Base-by-base conservation (phyloP, 139 green algal species). In the Edaphochlamys debaryana region DNA sequence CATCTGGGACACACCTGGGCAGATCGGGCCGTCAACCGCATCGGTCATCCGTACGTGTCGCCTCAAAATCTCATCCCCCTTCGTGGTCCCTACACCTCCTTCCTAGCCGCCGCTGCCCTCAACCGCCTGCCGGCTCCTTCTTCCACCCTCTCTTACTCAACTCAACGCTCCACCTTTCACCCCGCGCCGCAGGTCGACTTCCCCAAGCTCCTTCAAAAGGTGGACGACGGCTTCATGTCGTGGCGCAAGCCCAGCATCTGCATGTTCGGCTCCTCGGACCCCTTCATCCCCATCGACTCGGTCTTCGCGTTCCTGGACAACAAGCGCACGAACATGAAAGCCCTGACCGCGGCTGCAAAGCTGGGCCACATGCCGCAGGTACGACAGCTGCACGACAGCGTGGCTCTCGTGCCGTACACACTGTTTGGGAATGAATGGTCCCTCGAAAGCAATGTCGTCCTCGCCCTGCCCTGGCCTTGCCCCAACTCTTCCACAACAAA, bases 191-290 rank as follows among this genome's bases (percentile, higher is more conserved):
- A 85, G 78, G 42, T 92, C 1, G 90, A 95, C 68, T 95, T 85
- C 38, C 34, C 75, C 17, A 82, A 83, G 60, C 81, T 94, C 72
- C 79, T 93, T 30, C 34, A 23, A 22, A 76, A 86, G 36, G 89
- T 96, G 29, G 88, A 97, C 77, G 87, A 94, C 30, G 90, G 82
- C 13, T 96, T 82, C 87, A 38, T 29, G 9, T 88, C 36, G 25
- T 97, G 92, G 91, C 80, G 87, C 37, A 89, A 91, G 50, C 91
- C 94, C 38, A 87, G 78, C 8, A 68, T 96, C 58, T 77, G 95
- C 38, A 68, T 95, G 13, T 93, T 93, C 86, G 94, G 93, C 25
- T 56, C 78, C 62, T 88, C 79, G 32, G 94, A 97, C 85, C 85
- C 91, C 32, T 95, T 95, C 82, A 75, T 97, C 4, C 58, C 91